Conservation (phyloP, 208 protist species). For the Wallacemonas sp. region DNA sequence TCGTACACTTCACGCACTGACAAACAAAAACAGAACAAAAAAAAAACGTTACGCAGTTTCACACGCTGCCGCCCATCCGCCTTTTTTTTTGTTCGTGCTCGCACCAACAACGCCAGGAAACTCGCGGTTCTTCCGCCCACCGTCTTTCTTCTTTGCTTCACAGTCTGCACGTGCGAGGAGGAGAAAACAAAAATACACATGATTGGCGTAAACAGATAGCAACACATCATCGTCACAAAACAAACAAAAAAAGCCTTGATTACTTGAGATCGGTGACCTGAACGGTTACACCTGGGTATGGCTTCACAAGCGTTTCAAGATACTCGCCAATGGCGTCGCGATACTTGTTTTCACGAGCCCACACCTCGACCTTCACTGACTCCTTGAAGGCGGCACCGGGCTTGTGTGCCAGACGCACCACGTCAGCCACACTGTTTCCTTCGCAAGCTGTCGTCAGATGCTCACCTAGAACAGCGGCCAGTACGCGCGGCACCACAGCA, state of each 20-base stretch:
- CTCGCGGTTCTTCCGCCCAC: too few species aligned
- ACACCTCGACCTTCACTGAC: slow-evolving; percentile 66
- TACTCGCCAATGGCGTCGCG: slow-evolving; percentile 42
- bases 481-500: slow-evolving; percentile 35
- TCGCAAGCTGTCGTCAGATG: slow-evolving; percentile 40
- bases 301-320: slow-evolving; percentile 42
- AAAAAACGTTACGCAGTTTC: neutral
- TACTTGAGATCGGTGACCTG: slow-evolving; percentile 5
- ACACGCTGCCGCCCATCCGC: too few species aligned
- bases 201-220: neutral
- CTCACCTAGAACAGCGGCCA: slow-evolving; percentile 78
- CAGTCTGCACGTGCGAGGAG: too few species aligned
- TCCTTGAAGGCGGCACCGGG: slow-evolving; percentile 53
- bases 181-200: neutral
- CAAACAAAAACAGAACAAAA: slow-evolving; percentile 13
- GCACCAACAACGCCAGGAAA: too few species aligned
- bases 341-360: slow-evolving; percentile 39
- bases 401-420: slow-evolving; percentile 82
- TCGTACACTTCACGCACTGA: too few species aligned
- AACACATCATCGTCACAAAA: slow-evolving; percentile 2
- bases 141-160: too few species aligned
- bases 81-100: too few species aligned
- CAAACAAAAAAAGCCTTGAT: too few species aligned
- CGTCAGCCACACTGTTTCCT: slow-evolving; percentile 44
- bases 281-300: slow-evolving; percentile 52